phyloP scores from a whole-genome alignment of 2,329 filamentous ascomycete species.

The Fusarium sp. region DNA sequence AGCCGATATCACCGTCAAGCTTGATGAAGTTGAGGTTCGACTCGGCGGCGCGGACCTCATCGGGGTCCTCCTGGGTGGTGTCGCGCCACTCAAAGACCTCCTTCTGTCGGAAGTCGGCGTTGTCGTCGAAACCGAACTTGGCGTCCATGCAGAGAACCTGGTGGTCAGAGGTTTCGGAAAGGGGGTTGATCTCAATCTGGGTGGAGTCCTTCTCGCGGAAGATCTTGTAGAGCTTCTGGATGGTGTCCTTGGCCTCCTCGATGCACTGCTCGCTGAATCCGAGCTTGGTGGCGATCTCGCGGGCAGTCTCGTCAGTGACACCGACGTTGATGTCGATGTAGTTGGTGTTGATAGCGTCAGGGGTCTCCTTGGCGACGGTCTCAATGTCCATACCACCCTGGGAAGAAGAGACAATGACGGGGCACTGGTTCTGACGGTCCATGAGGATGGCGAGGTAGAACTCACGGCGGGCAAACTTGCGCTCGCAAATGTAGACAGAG shows the following conservation, averaged over 20 bases:
- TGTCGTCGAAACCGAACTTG: slow-evolving; percentile 99
- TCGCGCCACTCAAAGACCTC: slow-evolving; percentile 96
- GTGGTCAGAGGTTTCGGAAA: slow-evolving; percentile 98
- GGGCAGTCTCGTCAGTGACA: slow-evolving; percentile 95
- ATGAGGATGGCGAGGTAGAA: slow-evolving; percentile 99
- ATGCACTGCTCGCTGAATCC: slow-evolving; percentile 99
- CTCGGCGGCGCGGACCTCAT: slow-evolving; percentile 96
- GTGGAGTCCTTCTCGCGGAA: slow-evolving; percentile 99
- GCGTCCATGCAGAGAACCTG: slow-evolving; percentile 99
- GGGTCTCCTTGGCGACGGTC: slow-evolving; percentile 96
- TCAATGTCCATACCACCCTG: slow-evolving; percentile 99
- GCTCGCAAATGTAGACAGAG: slow-evolving; percentile 98
- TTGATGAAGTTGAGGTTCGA: slow-evolving; percentile 99
- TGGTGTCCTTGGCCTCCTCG: slow-evolving; percentile 93
- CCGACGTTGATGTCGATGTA: slow-evolving; percentile 93
- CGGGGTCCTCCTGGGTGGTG: slow-evolving; percentile 92
- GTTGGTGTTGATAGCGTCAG: slow-evolving; percentile 94
- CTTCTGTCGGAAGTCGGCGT: slow-evolving; percentile 98
- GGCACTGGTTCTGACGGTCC: slow-evolving; percentile 91
- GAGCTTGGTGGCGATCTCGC: slow-evolving; percentile 88
- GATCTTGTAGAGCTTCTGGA: slow-evolving; percentile 99
- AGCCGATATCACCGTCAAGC: slow-evolving; percentile 98
- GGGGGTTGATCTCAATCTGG: slow-evolving; percentile 99
- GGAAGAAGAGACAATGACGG: slow-evolving; percentile 96
- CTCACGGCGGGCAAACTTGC: slow-evolving; percentile 98